A percentile compares a stretch with the other conserved stretches of the same genome.
Conservation (phyloP, 202 grass and related monocot species). For the Panicum hallii region DNA sequence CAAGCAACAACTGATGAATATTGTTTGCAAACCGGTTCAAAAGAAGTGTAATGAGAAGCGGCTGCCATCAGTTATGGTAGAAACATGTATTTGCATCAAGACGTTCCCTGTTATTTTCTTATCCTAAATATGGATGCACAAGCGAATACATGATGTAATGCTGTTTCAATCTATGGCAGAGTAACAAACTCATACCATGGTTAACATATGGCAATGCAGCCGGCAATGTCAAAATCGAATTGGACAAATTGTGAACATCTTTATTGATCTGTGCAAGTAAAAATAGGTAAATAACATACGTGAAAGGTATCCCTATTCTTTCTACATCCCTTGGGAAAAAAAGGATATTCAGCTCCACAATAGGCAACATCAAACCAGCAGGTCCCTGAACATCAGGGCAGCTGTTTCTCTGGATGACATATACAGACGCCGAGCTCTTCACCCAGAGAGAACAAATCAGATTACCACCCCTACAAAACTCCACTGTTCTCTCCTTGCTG, state of each 20-base stretch:
- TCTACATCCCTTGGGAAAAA: slow-evolving; percentile 8
- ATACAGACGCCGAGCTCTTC: slow-evolving; percentile 31
- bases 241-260: background rate
- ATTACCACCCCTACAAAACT: slow-evolving; percentile 9
- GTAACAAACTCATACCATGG: background rate
- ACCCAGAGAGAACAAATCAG: slow-evolving; percentile 23
- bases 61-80: background rate
- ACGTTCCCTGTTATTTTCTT: background rate
- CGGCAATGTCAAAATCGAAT: background rate
- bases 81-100: background rate
- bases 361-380: background rate
- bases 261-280: slow-evolving; percentile 53
- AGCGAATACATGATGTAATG: background rate
- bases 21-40: background rate
- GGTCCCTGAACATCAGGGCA: slow-evolving; percentile 18
- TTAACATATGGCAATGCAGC: background rate
- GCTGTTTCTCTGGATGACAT: slow-evolving; percentile 34
- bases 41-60: background rate
- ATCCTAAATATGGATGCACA: background rate
- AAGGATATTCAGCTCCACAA: slow-evolving; percentile 27
- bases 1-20: background rate
- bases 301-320: background rate
- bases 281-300: slow-evolving; percentile 31
- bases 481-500: background rate
- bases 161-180: background rate